Percentiles rank a stretch among this genome's conserved stretches.
Evolutionary conservation across 2,329 filamentous ascomycete species (phyloP).

Genomic region (Chrysoporthe austroafricana): DNA sequence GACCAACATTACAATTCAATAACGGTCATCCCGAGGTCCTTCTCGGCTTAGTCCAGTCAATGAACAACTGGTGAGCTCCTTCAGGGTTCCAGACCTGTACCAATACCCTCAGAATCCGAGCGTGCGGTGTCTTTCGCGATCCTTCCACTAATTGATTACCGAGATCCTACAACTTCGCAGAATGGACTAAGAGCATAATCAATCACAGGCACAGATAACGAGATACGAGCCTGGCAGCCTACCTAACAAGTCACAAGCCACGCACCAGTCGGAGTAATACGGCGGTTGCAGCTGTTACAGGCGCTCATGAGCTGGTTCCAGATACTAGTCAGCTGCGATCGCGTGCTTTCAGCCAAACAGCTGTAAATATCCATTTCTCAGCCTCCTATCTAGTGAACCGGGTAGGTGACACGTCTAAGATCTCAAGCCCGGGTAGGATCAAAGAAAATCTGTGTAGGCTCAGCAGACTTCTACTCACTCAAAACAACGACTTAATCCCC

Average conservation of each 20-base stretch:
- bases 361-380: not conserved
- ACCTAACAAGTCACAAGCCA: not conserved
- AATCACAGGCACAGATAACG: not conserved
- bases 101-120: not conserved
- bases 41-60: not conserved
- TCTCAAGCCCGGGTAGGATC: not conserved
- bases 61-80: not conserved
- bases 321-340: not conserved
- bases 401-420: not conserved
- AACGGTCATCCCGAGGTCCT: not conserved
- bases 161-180: not conserved
- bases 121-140: not conserved
- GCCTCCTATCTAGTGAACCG: not conserved
- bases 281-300: not conserved
- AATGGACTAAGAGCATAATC: not conserved
- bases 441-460: not conserved
- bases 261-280: conserved; percentile 1
- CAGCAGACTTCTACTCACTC: not conserved
- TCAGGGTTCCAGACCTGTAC: not conserved
- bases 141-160: not conserved
- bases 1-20: not conserved
- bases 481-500: not conserved
- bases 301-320: not conserved
- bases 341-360: not conserved
- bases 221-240: not conserved